phyloP scores from a whole-genome alignment of 2,329 filamentous ascomycete genomes.

The Diaporthe vexans region DNA sequence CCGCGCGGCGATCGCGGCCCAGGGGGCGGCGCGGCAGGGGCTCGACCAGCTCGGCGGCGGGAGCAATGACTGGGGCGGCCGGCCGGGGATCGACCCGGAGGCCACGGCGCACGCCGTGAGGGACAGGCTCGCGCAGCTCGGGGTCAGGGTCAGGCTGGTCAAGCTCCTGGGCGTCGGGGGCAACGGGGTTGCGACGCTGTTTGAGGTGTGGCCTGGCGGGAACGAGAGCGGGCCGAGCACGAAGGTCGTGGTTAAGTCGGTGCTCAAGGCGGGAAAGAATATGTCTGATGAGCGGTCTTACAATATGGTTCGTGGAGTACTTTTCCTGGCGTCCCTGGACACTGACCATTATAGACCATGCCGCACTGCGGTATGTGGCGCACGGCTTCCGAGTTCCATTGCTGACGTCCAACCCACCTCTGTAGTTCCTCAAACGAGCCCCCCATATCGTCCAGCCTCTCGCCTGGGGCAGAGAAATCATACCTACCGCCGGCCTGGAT shows the following conservation, averaged over 20 bases:
- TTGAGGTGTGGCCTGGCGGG: background rate
- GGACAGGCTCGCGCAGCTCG: background rate
- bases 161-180: slow-evolving; percentile 2
- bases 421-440: background rate
- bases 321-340: background rate
- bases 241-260: slow-evolving; percentile 26
- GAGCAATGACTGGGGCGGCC: too few relatives aligned
- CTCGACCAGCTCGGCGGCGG: background rate
- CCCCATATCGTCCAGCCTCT: slow-evolving; percentile 3
- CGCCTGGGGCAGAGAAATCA: background rate
- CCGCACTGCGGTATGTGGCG: too few relatives aligned
- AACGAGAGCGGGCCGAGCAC: background rate
- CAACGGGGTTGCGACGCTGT: slow-evolving; percentile 1
- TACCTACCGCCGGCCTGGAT: background rate
- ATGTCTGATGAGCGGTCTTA: background rate
- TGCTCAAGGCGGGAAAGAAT: background rate
- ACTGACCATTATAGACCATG: too few relatives aligned
- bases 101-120: background rate
- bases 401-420: background rate
- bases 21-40: background rate
- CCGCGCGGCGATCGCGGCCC: fast-evolving
- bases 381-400: background rate
- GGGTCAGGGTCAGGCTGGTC: background rate
- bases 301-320: background rate
- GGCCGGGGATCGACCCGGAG: background rate